Conservation (phyloP, 2,329 filamentous ascomycete genomes). For the Neocatenulostroma microsporum region DNA sequence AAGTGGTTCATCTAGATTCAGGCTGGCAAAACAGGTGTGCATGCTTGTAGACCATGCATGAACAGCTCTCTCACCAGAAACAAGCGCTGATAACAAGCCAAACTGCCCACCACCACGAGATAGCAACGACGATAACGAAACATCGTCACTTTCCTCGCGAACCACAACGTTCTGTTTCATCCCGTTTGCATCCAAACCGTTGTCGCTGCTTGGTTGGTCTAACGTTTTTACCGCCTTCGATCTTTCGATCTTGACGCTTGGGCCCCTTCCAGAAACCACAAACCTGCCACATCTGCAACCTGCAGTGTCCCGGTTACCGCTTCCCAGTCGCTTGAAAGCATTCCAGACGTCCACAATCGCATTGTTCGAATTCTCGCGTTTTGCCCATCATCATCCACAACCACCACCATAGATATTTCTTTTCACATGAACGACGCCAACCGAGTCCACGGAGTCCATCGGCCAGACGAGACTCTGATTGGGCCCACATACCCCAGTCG, state of each 20-base stretch:
- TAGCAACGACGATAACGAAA: too few relatives aligned
- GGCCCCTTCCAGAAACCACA: too few relatives aligned
- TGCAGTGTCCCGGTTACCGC: not conserved
- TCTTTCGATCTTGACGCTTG: too few relatives aligned
- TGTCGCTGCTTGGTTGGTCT: too few relatives aligned
- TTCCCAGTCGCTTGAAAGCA: not conserved
- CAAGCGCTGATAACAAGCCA: not conserved
- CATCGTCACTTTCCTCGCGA: not conserved
- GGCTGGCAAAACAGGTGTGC: conserved; percentile 1
- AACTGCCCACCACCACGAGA: not conserved
- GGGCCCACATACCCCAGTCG: not conserved
- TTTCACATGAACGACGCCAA: not conserved
- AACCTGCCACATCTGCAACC: too few relatives aligned
- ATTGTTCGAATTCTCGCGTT: conserved; percentile 1
- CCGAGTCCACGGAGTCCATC: not conserved
- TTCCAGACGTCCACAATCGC: not conserved
- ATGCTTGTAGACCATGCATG: not conserved
- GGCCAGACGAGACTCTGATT: not conserved
- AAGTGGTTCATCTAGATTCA: conserved; percentile 36
- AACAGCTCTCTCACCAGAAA: not conserved
- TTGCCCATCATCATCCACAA: conserved; percentile 5
- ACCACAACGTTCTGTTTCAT: not conserved
- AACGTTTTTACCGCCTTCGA: too few relatives aligned
- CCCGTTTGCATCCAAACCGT: too few relatives aligned
- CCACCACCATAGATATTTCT: not conserved